These are phyloP conservation scores for Vinca major DNA, from an alignment of 305 asterid genomes.

Conservation along the genomic window DNA sequence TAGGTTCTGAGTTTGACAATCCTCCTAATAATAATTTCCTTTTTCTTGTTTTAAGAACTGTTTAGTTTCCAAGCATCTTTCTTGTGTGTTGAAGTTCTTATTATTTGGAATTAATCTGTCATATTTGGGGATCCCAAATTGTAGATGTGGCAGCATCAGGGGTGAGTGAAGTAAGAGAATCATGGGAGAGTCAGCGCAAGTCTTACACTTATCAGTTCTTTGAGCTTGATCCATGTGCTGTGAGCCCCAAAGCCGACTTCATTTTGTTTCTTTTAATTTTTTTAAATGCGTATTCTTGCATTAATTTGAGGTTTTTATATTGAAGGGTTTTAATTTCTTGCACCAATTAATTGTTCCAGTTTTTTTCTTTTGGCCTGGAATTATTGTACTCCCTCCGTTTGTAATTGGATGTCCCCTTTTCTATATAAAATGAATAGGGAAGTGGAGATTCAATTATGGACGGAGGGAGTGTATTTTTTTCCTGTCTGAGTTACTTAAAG, in stretches of 20 bases:
- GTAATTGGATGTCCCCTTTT: conserved; percentile 1
- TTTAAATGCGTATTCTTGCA: not conserved
- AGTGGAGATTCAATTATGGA: too few species aligned
- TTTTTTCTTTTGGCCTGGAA: not conserved
- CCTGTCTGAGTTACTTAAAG: not conserved
- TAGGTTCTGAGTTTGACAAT: too few species aligned
- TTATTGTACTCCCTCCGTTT: conserved; percentile 8
- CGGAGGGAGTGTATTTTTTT: conserved; percentile 6
- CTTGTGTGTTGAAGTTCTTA: not conserved
- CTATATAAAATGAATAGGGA: too few species aligned
- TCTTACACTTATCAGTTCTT: conserved; percentile 73
- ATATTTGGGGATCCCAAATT: conserved; percentile 11
- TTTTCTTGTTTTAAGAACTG: not conserved
- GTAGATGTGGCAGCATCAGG: conserved; percentile 75
- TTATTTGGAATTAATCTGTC: not conserved
- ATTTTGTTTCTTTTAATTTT: not conserved
- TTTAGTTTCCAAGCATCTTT: not conserved
- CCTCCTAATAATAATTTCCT: too few species aligned
- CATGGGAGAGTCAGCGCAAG: conserved; percentile 93
- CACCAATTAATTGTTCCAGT: not conserved
- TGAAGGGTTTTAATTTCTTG: not conserved
- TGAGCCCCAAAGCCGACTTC: conserved; percentile 25
- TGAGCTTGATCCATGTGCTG: conserved; percentile 80
- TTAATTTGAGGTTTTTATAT: not conserved
- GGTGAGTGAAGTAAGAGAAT: conserved; percentile 63